A percentile compares a stretch with the other conserved stretches of the same genome.
Conservation (phyloP, 2,329 filamentous ascomycete genomes). For the Xylaria sp. region DNA sequence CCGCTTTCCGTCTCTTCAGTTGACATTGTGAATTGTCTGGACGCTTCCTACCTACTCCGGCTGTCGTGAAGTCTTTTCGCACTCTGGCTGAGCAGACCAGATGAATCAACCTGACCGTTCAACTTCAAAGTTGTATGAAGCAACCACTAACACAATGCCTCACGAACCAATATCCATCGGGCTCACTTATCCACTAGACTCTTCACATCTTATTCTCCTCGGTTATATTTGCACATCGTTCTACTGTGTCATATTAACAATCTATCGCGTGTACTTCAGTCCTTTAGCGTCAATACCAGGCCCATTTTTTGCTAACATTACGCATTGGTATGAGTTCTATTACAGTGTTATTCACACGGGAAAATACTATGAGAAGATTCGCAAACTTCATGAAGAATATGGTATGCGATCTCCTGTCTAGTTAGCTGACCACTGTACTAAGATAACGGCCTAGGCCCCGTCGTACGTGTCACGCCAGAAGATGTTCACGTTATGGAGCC, state of each 20-base stretch:
- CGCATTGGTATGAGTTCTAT: conserved; percentile 28
- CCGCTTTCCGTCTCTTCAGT: background rate
- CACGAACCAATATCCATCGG: background rate
- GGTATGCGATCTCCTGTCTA: background rate
- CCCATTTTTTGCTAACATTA: conserved; percentile 15
- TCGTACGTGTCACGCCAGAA: conserved; percentile 24
- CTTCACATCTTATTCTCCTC: background rate
- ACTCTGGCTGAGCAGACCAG: background rate
- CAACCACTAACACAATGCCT: conserved; percentile 4
- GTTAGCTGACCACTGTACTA: background rate
- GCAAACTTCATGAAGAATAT: conserved; percentile 13
- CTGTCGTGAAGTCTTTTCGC: background rate
- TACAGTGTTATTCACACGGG: conserved; percentile 20
- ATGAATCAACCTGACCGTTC: background rate
- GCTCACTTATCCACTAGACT: background rate
- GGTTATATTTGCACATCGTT: background rate
- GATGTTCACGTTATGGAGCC: conserved; percentile 19
- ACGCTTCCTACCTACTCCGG: background rate
- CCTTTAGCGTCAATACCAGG: conserved; percentile 21
- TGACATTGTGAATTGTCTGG: background rate
- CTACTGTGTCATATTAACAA: conserved; percentile 11
- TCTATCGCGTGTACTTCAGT: conserved; percentile 20
- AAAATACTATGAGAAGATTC: conserved; percentile 23
- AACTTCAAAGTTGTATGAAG: background rate
- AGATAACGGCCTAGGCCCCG: background rate